phyloP scores from a whole-genome alignment of 768 basidiomycete species.

The Baorangia bicolor region DNA sequence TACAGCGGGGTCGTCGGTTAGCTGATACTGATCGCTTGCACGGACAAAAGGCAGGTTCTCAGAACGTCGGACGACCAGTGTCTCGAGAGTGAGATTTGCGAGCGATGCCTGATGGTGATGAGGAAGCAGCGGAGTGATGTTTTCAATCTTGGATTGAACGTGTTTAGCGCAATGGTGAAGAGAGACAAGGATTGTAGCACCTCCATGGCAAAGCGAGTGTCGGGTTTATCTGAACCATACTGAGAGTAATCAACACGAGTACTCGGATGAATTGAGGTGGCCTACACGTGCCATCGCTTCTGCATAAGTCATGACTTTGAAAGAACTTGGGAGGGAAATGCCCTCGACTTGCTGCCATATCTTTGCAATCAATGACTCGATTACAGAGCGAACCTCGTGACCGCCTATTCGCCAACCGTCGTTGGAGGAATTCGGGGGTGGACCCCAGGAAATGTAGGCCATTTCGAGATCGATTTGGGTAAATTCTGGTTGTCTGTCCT shows the following conservation, averaged over 20 bases:
- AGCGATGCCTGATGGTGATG: constrained; percentile 24
- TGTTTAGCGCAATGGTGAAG: constrained; percentile 8
- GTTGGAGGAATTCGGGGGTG: constrained; percentile 11
- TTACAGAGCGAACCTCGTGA: constrained; percentile 70
- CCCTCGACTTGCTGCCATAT: constrained; percentile 77
- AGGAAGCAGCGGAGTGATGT: constrained; percentile 34
- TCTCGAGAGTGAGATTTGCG: constrained; percentile 27
- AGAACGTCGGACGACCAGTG: constrained; percentile 33
- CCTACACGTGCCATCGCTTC: constrained; percentile 89
- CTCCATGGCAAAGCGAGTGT: constrained; percentile 85
- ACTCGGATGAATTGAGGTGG: constrained; percentile 10
- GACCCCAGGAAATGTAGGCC: constrained; percentile 88
- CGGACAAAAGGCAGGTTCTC: constrained; percentile 28
- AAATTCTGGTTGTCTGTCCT: constrained; percentile 95
- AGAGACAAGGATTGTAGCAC: constrained; percentile 41
- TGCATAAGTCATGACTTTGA: constrained; percentile 83
- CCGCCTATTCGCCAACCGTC: constrained; percentile 85
- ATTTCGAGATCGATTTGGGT: constrained; percentile 97
- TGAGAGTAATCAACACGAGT: constrained; percentile 33
- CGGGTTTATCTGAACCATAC: constrained; percentile 96
- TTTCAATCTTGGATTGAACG: constrained; percentile 31
- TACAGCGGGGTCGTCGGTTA: constrained; percentile 23
- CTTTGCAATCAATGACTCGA: constrained; percentile 69
- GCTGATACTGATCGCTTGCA: constrained; percentile 20
- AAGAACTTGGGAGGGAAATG: constrained; percentile 56